Percentiles rank a stretch among this genome's conserved stretches.
These are phyloP conservation scores for Silene uniflora DNA, from an alignment of 148 eudicot genomes.

Conservation along the genomic window DNA sequence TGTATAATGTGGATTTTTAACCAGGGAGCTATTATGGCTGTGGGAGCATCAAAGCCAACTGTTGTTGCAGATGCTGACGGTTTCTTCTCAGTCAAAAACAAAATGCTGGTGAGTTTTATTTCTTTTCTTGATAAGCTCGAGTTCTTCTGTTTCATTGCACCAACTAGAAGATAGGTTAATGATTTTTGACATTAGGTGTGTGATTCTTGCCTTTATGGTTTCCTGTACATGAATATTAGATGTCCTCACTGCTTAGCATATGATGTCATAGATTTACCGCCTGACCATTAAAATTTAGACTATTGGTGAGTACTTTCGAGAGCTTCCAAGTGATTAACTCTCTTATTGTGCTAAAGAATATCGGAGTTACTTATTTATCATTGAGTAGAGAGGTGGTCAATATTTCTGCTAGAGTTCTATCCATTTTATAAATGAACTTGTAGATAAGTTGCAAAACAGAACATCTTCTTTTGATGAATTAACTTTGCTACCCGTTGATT, in stretches of 20 bases:
- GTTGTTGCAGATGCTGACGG: slow-evolving; percentile 85
- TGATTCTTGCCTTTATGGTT: slow-evolving; percentile 7
- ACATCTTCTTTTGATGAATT: too few relatives aligned
- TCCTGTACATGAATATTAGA: background rate
- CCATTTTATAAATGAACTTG: too few relatives aligned
- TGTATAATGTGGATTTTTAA: slow-evolving; percentile 13
- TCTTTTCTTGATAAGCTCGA: background rate
- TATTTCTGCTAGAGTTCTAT: too few relatives aligned
- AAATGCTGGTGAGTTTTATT: slow-evolving; percentile 75
- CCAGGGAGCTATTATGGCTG: slow-evolving; percentile 99
- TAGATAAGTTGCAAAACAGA: too few relatives aligned
- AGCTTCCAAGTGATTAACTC: background rate
- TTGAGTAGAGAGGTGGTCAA: too few relatives aligned
- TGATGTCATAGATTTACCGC: background rate
- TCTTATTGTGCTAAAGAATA: too few relatives aligned
- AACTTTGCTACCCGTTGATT: too few relatives aligned
- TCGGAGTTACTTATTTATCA: background rate
- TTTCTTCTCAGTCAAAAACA: slow-evolving; percentile 84
- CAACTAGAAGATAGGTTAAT: background rate
- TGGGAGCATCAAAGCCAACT: slow-evolving; percentile 96
- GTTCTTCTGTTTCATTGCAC: slow-evolving; percentile 5
- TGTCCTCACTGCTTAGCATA: background rate
- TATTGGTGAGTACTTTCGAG: background rate
- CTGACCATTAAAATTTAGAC: background rate
- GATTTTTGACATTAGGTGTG: background rate